A percentile compares a stretch with the other conserved stretches of the same genome.
Evolutionary conservation across 352 stramenopile genomes (phyloP).

Genomic region (Ophiocytium majus): DNA sequence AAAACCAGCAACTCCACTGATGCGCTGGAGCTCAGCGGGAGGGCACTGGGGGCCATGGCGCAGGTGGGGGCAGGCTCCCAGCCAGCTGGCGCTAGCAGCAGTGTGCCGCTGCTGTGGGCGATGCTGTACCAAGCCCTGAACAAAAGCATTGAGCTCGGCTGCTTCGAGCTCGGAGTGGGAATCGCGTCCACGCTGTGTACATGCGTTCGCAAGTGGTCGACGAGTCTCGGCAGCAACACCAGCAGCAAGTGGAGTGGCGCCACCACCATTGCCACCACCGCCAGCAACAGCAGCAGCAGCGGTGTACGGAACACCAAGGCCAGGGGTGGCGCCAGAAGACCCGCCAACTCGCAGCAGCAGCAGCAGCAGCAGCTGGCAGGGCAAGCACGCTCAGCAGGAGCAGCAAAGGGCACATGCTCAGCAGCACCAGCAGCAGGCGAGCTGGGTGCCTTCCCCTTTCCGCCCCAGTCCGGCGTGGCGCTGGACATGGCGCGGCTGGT

Average conservation of each 20-base stretch:
- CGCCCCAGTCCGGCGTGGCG: slow-evolving; percentile 1
- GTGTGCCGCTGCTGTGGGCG: background rate
- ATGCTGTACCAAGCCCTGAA: background rate
- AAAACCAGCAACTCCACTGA: background rate
- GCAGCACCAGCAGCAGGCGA: too few relatives aligned
- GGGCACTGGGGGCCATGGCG: background rate
- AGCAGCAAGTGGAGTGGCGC: too few relatives aligned
- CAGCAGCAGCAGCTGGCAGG: background rate
- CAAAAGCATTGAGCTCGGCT: background rate
- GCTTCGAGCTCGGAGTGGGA: background rate
- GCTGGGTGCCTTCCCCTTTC: slow-evolving; percentile 27
- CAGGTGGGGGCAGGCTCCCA: background rate
- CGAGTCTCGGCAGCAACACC: too few relatives aligned
- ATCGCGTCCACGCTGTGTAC: background rate
- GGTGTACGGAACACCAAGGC: too few relatives aligned
- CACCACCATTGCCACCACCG: too few relatives aligned
- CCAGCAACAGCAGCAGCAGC: background rate
- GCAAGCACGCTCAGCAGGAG: background rate
- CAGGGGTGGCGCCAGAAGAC: too few relatives aligned
- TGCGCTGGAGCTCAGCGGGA: background rate
- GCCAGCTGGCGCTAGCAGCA: background rate
- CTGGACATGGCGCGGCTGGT: slow-evolving; percentile 38
- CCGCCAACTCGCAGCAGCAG: too few relatives aligned
- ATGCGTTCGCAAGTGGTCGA: background rate
- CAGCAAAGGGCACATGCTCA: background rate